Evolutionary conservation across 441 rosid genomes (phyloP), one percentile per base, ranked within the genome.

Genomic region (Eutrema salsugineum): DNA sequence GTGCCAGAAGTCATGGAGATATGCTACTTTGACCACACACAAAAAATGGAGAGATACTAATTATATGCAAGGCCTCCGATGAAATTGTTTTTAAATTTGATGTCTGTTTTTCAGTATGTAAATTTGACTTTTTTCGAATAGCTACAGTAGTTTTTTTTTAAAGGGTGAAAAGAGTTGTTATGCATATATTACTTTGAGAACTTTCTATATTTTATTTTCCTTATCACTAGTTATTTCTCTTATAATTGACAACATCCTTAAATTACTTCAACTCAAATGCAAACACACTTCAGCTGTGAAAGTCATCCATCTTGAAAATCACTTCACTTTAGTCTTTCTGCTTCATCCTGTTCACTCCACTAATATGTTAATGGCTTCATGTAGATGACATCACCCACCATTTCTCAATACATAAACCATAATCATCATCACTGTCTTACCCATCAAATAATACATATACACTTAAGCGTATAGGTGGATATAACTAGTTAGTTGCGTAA

Each of bases 361-460:
- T 59, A 16, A 16, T 6, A 40, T 50, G 62, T 10, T 51, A 71
- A 50, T 59, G 44, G 30, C 61, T 32, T 62, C 36, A 47, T 63
- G 28, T 50, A 42, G 55, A 62, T 32, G 63, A 38, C 70, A 63
- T 44, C 69, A 71, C 38, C 49, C 63, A 43, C 70, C 36, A 44
- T 54, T 63, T 54, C 40, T 35, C 58, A 22, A 55, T 38, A 8
- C 40, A 32, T 54, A 24, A 24, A 22, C 55, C 63, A 63, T 20
- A 50, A 22, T 55, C n/a, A 54, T 32, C 47, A 35, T 22, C 40
- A 32, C 9, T 8, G 9, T 14, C 38, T 32, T 33, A 12, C 33
- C 30, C 60, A 30, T 30, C 32, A 48, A 14, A 49, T 36, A 47
- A 70, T 39, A 61, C 33, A 59, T 57, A 38, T 10, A 10, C 9